Evolutionary conservation across 2,329 filamentous ascomycete species (phyloP).

Genomic region (Aspergillus intermedius): DNA sequence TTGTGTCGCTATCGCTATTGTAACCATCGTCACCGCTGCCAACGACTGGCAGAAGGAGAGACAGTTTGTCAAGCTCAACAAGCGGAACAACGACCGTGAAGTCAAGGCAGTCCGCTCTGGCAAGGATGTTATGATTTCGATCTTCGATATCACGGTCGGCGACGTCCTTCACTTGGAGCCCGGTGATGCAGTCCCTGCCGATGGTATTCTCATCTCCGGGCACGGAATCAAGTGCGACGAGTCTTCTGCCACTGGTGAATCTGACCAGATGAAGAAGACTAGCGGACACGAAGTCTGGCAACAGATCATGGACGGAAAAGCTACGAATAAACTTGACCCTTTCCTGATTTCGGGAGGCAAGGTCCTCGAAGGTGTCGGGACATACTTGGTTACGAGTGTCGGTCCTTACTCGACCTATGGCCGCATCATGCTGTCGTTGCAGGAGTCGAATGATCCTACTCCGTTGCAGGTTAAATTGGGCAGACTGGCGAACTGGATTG

Average conservation of each 20-base stretch:
- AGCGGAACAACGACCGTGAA: constrained; percentile 55
- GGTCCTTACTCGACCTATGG: constrained; percentile 69
- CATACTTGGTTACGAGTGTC: constrained; percentile 66
- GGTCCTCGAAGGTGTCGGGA: constrained; percentile 70
- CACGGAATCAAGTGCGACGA: constrained; percentile 66
- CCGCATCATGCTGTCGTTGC: constrained; percentile 66
- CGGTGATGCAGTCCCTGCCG: constrained; percentile 64
- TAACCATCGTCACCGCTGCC: constrained; percentile 55
- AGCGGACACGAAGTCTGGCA: constrained; percentile 54
- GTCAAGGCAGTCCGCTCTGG: constrained; percentile 63
- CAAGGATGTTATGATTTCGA: constrained; percentile 56
- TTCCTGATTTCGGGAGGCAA: constrained; percentile 77
- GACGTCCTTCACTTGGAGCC: constrained; percentile 64
- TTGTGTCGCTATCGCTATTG: constrained; percentile 58
- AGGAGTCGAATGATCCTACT: constrained; percentile 67
- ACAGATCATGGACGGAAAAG: constrained; percentile 47
- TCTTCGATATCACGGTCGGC: constrained; percentile 62
- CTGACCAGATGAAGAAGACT: constrained; percentile 64
- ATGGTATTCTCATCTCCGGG: constrained; percentile 62
- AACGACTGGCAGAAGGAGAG: constrained; percentile 65
- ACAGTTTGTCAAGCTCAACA: constrained; percentile 58
- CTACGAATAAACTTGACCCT: constrained; percentile 54
- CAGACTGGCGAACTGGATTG: constrained; percentile 68
- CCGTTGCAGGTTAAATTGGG: constrained; percentile 72
- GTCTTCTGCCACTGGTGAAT: constrained; percentile 67